These are phyloP conservation scores for Xylaria acuta DNA, from an alignment of 495 filamentous ascomycete genomes.

Conservation along the genomic window DNA sequence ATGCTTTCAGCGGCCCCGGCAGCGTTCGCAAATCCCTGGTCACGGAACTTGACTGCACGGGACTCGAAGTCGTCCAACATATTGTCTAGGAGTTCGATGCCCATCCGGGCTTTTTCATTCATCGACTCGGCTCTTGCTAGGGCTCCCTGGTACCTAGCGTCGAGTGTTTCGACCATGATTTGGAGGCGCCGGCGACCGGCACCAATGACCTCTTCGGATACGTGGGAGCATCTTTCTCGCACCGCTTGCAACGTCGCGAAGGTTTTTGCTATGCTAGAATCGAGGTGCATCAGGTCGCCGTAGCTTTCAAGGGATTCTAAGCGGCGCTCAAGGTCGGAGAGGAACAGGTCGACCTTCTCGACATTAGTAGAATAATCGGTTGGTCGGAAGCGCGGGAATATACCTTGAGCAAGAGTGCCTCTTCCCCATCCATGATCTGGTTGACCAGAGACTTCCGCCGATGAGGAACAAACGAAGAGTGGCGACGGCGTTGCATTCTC, in stretches of 20 bases:
- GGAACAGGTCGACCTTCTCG: conserved; percentile 81
- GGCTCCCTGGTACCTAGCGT: conserved; percentile 87
- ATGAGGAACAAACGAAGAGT: conserved; percentile 68
- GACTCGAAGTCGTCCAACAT: conserved; percentile 84
- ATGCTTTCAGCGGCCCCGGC: conserved; percentile 63
- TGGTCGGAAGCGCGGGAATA: conserved; percentile 21
- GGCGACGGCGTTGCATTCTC: conserved; percentile 53
- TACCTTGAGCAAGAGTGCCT: conserved; percentile 71
- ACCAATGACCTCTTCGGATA: conserved; percentile 90
- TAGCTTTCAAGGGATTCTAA: conserved; percentile 90
- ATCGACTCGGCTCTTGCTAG: conserved; percentile 83
- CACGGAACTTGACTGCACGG: conserved; percentile 69
- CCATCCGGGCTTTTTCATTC: conserved; percentile 87
- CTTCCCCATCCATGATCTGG: conserved; percentile 66
- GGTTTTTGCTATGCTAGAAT: conserved; percentile 79
- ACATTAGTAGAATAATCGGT: conserved; percentile 27
- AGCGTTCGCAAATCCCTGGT: conserved; percentile 66
- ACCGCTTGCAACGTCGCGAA: conserved; percentile 88
- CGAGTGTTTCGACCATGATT: conserved; percentile 93
- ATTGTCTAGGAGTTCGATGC: conserved; percentile 83
- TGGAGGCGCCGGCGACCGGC: conserved; percentile 83
- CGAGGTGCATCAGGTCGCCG: conserved; percentile 75
- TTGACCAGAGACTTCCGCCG: conserved; percentile 67
- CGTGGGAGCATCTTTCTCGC: conserved; percentile 82
- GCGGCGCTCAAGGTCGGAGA: conserved; percentile 83